Percentiles rank a stretch among this genome's conserved stretches.
Conservation (phyloP, 73 alveolate species). For the Paramecium sonneborni region DNA sequence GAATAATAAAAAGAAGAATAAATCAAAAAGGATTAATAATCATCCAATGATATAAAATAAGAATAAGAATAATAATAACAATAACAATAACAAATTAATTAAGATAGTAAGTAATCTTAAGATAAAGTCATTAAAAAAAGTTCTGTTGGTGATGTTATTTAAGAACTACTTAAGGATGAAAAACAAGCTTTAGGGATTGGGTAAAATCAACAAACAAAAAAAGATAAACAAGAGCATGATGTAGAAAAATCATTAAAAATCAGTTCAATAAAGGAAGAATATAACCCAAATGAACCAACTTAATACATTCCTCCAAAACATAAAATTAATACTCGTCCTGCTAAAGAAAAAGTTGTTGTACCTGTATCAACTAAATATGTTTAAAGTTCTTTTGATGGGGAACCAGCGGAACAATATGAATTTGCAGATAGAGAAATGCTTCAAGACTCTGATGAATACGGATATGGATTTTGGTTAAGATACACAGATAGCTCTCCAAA, state of each 20-base stretch:
- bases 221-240: not conserved
- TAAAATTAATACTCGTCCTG: not conserved
- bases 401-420: conserved; percentile 47
- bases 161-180: not conserved
- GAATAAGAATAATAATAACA: too few relatives aligned
- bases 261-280: not conserved
- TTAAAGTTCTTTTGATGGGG: conserved; percentile 25
- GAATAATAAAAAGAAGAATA: not conserved
- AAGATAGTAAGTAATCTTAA: not conserved
- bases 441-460: conserved; percentile 47
- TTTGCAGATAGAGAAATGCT: conserved; percentile 28
- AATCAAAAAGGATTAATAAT: not conserved
- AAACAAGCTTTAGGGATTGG: not conserved
- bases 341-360: conserved; percentile 16
- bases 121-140: not conserved
- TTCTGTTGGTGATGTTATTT: not conserved
- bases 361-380: conserved; percentile 16
- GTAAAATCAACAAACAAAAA: not conserved
- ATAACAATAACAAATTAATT: too few relatives aligned
- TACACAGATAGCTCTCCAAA: not conserved
- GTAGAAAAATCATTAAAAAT: not conserved
- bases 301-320: conserved; percentile 17
- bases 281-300: conserved; percentile 35
- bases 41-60: not conserved
- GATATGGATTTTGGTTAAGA: conserved; percentile 50